Base-by-base conservation (phyloP, 352 stramenopile genomes). In the Blastocystis sp. region DNA sequence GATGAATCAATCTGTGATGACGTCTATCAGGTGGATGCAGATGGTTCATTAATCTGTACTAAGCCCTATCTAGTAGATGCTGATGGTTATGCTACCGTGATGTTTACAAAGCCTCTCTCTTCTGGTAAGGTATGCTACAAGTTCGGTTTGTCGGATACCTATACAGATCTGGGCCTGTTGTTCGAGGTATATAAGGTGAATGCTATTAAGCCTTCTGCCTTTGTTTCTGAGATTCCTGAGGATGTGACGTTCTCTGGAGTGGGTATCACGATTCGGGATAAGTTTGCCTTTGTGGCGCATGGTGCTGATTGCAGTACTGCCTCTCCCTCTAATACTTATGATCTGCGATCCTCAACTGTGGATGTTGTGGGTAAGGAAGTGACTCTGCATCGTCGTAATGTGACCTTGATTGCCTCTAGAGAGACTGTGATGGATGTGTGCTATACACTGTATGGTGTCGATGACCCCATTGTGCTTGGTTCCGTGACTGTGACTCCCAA, bases 121-220 rank as follows among this genome's bases (percentile, higher is more conserved):
- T 66, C 71, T 29, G 71, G 71, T 16, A 83, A 83, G 71, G 71
- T 83, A 49, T 83, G 71, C 71, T 83, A 83, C 71, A 57, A 39
- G 16, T 83, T 61, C 14, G 71, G 71, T 29, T 32, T 83, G 43
- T 39, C 29, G 16, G 29, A 32, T 21, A 52, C 46, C 14, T 83
- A 65, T 49, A 46, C 58, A n/a, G 71, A 83, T 56, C 19, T 63
- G 16, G 46, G 46, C 21, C 71, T 83, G 9, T 42, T 83, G 49
- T 83, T 83, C 46, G 71, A 83, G 71, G 71, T 66, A 27, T 83
- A 83, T 14, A 65, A 39, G 42, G 58, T 83, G 27, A 39, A 32
- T 35, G 52, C 46, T 6, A 66, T 83, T 1, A 43, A 83, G 29
- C 71, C 71, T 27, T 42, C 46, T 21, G 49, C 27, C 46, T 83